Base-by-base conservation (phyloP, 2,329 filamentous ascomycete species). In the Stagonosporopsis cucurbitacearum region DNA sequence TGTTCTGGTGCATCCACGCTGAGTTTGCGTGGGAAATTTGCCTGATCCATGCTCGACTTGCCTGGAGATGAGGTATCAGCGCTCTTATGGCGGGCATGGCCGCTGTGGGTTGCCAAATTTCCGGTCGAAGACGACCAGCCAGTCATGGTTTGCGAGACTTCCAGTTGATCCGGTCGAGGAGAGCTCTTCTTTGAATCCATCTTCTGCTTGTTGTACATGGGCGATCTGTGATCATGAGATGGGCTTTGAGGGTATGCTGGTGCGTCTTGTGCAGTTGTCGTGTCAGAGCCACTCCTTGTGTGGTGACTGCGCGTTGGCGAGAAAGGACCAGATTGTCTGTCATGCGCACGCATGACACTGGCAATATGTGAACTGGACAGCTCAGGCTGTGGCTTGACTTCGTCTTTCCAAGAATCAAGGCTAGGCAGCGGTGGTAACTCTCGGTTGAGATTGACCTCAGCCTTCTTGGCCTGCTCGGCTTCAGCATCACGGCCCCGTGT, bases 391-490 rank as follows among this genome's bases (percentile, higher is more conserved):
- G 47, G 46, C 32, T 54, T 51, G 23, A 59, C 45, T 36, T 67
- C 60, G 13, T 71, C 65, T 44, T 70, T 72, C 73, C 73, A 75
- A 4, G 66, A 73, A 52, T 81, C 78, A 6, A 82, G 67, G 43
- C 78, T 75, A 6, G 80, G 80, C 11, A 82, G 59, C 4, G 79
- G 79, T 30, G 80, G 80, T 22, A 81, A 65, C 54, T 81, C 78
- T 51, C 79, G 68, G 62, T 81, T 81, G 28, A 81, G 68, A 49
- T 82, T 76, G 54, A 80, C 53, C 25, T 73, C 70, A 2, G 63
- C 44, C 48, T 73, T 75, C 50, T 63, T 70, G 12, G 63, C 46
- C 23, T 58, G 59, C 20, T 72, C 70, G 12, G 37, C 11, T 19
- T 68, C 64, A 25, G 61, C 64, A 20, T 62, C 53, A 17, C 66